These are phyloP conservation scores for Saturnispora hagleri DNA, from an alignment of 805 yeast genomes.

Conservation along the genomic window DNA sequence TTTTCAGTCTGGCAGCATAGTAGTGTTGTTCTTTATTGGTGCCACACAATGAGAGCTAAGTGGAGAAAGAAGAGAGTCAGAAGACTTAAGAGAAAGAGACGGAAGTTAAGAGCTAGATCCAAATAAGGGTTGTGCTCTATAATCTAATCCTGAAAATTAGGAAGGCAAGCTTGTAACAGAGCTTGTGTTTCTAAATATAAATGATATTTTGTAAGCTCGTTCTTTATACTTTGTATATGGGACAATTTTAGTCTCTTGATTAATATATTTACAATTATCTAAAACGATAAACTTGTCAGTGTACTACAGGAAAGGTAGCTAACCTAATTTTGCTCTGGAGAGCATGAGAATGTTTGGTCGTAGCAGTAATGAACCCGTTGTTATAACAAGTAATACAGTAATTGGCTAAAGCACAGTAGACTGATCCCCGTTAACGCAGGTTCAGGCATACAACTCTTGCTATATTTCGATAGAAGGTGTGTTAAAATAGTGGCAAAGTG, in stretches of 20 bases:
- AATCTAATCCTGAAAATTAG: not conserved
- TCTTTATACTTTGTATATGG: not conserved
- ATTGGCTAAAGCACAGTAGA: too few species aligned
- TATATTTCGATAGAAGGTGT: too few species aligned
- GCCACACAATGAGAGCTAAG: constrained; percentile 75
- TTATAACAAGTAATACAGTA: too few species aligned
- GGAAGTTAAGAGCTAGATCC: constrained; percentile 99
- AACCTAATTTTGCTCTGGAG: too few species aligned
- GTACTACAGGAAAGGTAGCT: too few species aligned
- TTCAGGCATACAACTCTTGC: too few species aligned
- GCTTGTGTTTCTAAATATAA: not conserved
- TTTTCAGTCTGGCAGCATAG: not conserved
- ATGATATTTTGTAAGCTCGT: not conserved
- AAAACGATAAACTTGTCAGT: not conserved
- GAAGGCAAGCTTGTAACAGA: not conserved
- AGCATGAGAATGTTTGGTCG: too few species aligned
- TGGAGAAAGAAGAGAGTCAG: constrained; percentile 99
- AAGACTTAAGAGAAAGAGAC: constrained; percentile 99
- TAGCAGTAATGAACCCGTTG: too few species aligned
- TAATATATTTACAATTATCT: not conserved
- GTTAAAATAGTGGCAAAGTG: not conserved
- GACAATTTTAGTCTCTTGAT: not conserved
- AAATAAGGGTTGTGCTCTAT: constrained; percentile 42
- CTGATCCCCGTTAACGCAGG: too few species aligned
- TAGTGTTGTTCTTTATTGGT: not conserved